A percentile compares a stretch with the other conserved stretches of the same genome.
phyloP scores from a whole-genome alignment of 2,329 filamentous ascomycete genomes.

The Chaetomium sp. region DNA sequence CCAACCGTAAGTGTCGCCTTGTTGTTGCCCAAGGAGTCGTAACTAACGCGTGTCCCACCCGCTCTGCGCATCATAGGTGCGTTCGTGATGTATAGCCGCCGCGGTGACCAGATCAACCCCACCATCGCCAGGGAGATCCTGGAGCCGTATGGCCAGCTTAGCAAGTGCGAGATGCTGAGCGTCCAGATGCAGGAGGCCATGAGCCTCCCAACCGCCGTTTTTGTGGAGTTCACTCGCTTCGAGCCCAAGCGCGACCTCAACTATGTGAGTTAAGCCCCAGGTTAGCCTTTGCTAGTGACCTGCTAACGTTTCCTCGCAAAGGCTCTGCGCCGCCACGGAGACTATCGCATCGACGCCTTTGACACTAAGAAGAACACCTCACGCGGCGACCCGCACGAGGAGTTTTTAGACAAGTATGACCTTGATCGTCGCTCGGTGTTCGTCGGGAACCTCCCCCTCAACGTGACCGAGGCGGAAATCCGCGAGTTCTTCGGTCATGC shows the following conservation, averaged over 20 bases:
- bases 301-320: conserved; percentile 5
- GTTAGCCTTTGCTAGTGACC: background rate
- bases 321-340: conserved; percentile 9
- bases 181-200: conserved; percentile 29
- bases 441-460: conserved; percentile 39
- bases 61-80: conserved; percentile 34
- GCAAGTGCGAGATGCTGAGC: conserved; percentile 33
- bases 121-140: conserved; percentile 42
- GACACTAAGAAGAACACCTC: conserved; percentile 24
- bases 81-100: conserved; percentile 41
- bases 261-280: conserved; percentile 33
- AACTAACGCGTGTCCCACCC: conserved; percentile 22
- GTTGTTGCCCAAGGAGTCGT: background rate
- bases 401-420: conserved; percentile 33
- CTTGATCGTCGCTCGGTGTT: conserved; percentile 42
- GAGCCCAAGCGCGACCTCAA: conserved; percentile 45
- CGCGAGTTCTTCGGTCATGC: conserved; percentile 31
- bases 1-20: conserved; percentile 43
- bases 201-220: conserved; percentile 33
- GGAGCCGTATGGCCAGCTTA: conserved; percentile 38
- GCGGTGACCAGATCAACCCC: conserved; percentile 33
- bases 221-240: conserved; percentile 46
- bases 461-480: conserved; percentile 33
- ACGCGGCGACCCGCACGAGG: conserved; percentile 12
- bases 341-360: conserved; percentile 22